Evolutionary conservation across 202 grass and related monocot species (phyloP).

Genomic region (Schoenoplectus triqueter): DNA sequence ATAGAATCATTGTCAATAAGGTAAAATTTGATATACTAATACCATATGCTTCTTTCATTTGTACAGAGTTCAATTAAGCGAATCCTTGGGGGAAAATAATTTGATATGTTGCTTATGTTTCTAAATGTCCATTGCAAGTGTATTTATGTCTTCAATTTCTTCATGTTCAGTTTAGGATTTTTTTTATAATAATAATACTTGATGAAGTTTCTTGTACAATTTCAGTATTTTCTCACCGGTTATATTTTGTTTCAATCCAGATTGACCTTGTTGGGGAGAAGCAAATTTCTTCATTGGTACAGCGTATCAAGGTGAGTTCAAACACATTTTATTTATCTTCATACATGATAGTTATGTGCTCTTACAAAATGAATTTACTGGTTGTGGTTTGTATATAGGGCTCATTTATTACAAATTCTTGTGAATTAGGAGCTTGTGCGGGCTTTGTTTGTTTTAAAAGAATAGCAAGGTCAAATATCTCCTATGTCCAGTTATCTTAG

Average conservation of each 20-base stretch:
- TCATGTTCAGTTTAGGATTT: constrained; percentile 8
- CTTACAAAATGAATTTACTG: background rate
- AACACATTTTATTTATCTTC: constrained; percentile 8
- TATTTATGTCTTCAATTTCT: background rate
- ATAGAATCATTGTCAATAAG: constrained; percentile 99
- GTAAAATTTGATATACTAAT: constrained; percentile 43
- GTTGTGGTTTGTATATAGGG: background rate
- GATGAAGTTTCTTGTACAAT: constrained; percentile 30
- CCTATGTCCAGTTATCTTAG: background rate
- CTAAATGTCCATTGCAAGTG: background rate
- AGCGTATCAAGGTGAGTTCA: constrained; percentile 74
- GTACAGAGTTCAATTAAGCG: background rate
- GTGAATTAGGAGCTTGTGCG: too few relatives aligned
- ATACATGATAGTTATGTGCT: background rate
- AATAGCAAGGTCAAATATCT: background rate
- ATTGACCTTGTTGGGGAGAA: constrained; percentile 88
- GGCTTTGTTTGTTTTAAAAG: background rate
- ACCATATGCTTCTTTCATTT: background rate
- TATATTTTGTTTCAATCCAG: constrained; percentile 52
- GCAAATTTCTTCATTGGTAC: constrained; percentile 79
- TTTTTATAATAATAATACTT: background rate
- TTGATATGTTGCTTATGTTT: background rate
- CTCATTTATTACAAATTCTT: background rate
- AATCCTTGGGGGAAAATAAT: background rate
- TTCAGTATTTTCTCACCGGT: constrained; percentile 24